These are phyloP conservation scores for Trichosporon sp. DNA, from an alignment of 1,284 basidiomycete genomes.

Conservation along the genomic window DNA sequence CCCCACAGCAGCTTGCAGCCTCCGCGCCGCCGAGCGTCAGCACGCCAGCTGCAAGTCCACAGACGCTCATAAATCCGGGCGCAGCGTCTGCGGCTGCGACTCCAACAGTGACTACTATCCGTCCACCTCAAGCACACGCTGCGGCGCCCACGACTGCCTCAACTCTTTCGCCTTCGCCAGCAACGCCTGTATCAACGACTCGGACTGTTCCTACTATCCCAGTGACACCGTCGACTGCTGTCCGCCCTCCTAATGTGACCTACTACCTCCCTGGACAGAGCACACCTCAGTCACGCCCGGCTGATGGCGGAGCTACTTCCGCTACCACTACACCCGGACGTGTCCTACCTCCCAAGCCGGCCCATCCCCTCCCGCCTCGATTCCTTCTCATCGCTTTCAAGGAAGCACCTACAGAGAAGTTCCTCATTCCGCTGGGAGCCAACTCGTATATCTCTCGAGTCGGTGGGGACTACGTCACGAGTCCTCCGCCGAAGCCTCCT, in stretches of 20 bases:
- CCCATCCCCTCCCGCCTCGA: slow-evolving; percentile 31
- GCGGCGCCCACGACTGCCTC: neutral
- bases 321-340: neutral
- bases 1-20: too few relatives aligned
- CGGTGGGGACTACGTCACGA: slow-evolving; percentile 36
- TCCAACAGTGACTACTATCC: too few relatives aligned
- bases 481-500: slow-evolving; percentile 13
- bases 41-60: neutral
- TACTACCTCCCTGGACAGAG: neutral
- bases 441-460: slow-evolving; percentile 36
- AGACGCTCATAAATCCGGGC: neutral
- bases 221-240: neutral
- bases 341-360: slow-evolving; percentile 19
- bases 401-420: slow-evolving; percentile 40
- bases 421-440: slow-evolving; percentile 34
- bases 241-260: neutral
- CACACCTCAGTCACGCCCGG: neutral
- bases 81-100: too few relatives aligned
- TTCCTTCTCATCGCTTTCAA: slow-evolving; percentile 44
- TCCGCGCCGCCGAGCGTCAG: too few relatives aligned
- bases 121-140: neutral
- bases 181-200: neutral
- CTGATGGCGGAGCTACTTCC: neutral
- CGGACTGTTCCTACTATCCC: neutral
- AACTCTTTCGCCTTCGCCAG: neutral